Base-by-base conservation (phyloP, 192 early-diverging fungal genomes). In the Coemansia sp. region DNA sequence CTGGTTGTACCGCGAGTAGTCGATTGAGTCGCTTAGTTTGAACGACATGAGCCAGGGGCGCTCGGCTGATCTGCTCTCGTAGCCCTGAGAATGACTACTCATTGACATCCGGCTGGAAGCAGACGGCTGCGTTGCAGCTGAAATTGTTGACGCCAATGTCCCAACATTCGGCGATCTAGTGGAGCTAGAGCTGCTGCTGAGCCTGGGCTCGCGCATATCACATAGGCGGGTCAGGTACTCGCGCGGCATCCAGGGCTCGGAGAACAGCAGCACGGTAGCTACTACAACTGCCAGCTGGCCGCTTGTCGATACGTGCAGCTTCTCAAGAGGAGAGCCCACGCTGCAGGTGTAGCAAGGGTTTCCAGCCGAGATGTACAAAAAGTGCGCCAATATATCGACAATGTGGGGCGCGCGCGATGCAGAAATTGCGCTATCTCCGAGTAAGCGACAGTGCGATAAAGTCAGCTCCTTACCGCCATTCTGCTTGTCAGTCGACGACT, bases 41-140 rank as follows among this genome's bases (percentile, higher is more conserved):
- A 79, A 79, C 3, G 75, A 68, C 59, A 68, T 68, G 15, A 79
- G 62, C 70, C 70, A 79, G 10, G 75, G 70, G 11, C 75, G 69
- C 36, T 69, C 74, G 36, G 52, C 25, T 0, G 70, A n/a, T 11
- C 70, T 50, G 54, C 33, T 33, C 36, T 68, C 69, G 7, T 47
- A 53, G 11, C 62, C 53, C 2, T 59, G 62, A 31, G 60, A 65
- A 30, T 59, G 44, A 53, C 61, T 74, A 57, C 22, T 42, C 50
- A 47, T 48, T 34, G 42, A 62, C 11, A 47, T 25, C 17, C 52
- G 36, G 17, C 20, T 33, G 15, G 41, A 5, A 31, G 19, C 50
- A 19, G 64, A 14, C 23, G 27, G 57, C 27, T 50, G 65, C 57
- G 50, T 50, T 30, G 22, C 52, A 15, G 52, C 52, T 11, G 56